A percentile compares a stretch with the other conserved stretches of the same genome.
Conservation (phyloP, 1,284 basidiomycete species). For the Rhodotorula sp. region DNA sequence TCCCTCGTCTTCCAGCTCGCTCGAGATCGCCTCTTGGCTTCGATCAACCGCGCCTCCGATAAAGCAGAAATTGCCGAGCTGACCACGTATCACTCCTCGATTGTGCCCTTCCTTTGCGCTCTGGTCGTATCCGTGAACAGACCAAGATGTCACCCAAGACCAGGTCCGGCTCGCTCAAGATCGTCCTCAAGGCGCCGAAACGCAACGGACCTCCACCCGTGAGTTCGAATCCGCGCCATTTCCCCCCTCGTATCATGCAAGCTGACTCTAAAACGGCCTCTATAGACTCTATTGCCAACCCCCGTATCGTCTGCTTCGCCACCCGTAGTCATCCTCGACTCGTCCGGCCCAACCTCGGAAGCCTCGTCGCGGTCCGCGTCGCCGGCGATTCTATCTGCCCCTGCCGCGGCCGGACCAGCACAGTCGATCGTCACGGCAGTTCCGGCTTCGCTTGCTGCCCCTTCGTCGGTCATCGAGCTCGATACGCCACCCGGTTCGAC, state of each 20-base stretch:
- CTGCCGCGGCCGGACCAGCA: neutral
- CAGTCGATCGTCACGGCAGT: neutral
- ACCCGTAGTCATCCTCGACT: slow-evolving; percentile 6
- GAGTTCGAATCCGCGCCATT: neutral
- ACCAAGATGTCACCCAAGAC: neutral
- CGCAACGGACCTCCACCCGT: neutral
- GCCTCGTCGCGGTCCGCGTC: neutral
- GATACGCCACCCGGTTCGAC: neutral
- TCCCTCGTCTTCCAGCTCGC: too few species aligned
- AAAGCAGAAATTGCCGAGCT: neutral
- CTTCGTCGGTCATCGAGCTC: neutral
- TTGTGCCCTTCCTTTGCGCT: neutral
- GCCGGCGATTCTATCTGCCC: neutral
- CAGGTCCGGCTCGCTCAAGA: slow-evolving; percentile 4
- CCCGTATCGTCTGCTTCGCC: neutral
- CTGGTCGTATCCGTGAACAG: neutral
- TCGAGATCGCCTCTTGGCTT: too few species aligned
- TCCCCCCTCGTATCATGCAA: too few species aligned
- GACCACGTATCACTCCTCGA: neutral
- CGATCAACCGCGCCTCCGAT: neutral
- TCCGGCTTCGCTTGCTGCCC: neutral
- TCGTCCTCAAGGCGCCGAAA: neutral
- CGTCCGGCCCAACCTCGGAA: neutral
- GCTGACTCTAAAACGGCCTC: neutral
- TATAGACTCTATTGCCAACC: neutral